A percentile compares a stretch with the other conserved stretches of the same genome.
These are phyloP conservation scores for Warburgia ugandensis DNA, from an alignment of 164 flowering plant species.

Conservation along the genomic window DNA sequence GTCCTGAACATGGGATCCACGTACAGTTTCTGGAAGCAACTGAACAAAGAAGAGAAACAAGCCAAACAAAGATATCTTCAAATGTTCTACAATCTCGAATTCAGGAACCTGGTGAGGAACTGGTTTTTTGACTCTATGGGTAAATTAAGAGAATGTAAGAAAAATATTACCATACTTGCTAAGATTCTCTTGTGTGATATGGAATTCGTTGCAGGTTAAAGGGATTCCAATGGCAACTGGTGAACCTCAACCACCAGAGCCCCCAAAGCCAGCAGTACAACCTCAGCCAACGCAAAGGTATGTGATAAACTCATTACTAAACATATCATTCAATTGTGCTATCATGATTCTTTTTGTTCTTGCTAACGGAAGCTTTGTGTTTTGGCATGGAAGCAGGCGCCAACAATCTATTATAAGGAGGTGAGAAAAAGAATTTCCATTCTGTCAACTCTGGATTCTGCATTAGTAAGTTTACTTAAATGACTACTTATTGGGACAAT, in stretches of 20 bases:
- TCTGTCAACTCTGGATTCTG: neutral
- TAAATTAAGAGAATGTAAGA: neutral
- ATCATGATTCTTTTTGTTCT: neutral
- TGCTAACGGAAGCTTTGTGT: neutral
- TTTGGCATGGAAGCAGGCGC: constrained; percentile 13
- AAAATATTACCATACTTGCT: neutral
- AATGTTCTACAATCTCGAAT: constrained; percentile 67
- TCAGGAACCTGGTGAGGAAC: constrained; percentile 58
- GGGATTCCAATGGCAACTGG: constrained; percentile 31
- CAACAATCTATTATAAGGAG: constrained; percentile 16
- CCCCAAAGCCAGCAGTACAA: constrained; percentile 16
- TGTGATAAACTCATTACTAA: neutral
- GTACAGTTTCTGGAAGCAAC: constrained; percentile 75
- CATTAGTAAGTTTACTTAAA: constrained; percentile 1
- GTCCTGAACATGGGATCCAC: constrained; percentile 82
- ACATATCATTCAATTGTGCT: neutral
- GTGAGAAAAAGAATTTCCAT: constrained; percentile 11
- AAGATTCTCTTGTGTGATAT: neutral
- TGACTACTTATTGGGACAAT: constrained; percentile 14
- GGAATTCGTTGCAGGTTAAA: constrained; percentile 36
- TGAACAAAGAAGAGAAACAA: constrained; percentile 60
- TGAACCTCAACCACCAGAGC: constrained; percentile 14
- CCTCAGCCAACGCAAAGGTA: constrained; percentile 23
- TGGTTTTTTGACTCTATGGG: neutral
- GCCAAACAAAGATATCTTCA: constrained; percentile 81